Percentiles rank a stretch among this genome's conserved stretches.
Conservation (phyloP, 441 rosid species). For the Gossypium aridum region DNA sequence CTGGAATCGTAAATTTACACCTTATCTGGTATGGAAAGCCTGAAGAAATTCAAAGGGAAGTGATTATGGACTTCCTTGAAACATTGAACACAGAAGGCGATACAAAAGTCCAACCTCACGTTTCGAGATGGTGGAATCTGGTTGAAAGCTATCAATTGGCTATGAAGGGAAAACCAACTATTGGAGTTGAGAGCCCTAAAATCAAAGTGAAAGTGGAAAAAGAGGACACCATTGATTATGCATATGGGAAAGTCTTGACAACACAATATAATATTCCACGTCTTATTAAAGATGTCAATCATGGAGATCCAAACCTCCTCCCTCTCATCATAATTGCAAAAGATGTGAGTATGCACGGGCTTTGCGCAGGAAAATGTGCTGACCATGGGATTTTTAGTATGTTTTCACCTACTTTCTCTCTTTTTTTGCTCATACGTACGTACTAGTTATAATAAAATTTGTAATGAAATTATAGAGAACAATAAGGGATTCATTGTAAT, state of each 20-base stretch:
- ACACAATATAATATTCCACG: constrained; percentile 14
- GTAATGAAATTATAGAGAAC: constrained; percentile 6
- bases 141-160: constrained; percentile 44
- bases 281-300: constrained; percentile 19
- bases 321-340: constrained; percentile 38
- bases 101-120: constrained; percentile 30
- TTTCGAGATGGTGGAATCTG: constrained; percentile 52
- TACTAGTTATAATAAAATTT: background rate
- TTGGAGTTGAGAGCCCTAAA: constrained; percentile 1
- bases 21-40: too few relatives aligned
- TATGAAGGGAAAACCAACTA: background rate
- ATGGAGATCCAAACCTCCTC: constrained; percentile 19
- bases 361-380: constrained; percentile 54
- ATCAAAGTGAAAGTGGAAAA: constrained; percentile 29
- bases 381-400: constrained; percentile 23
- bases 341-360: constrained; percentile 38
- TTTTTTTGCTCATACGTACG: background rate
- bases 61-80: constrained; percentile 28
- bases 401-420: background rate
- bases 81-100: constrained; percentile 35
- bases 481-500: constrained; percentile 40
- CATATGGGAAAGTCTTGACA: constrained; percentile 37
- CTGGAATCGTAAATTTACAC: too few relatives aligned
- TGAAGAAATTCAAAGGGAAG: too few relatives aligned
- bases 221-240: constrained; percentile 23